Conservation (phyloP, 116 monocot genomes). For the Iris pallida region DNA sequence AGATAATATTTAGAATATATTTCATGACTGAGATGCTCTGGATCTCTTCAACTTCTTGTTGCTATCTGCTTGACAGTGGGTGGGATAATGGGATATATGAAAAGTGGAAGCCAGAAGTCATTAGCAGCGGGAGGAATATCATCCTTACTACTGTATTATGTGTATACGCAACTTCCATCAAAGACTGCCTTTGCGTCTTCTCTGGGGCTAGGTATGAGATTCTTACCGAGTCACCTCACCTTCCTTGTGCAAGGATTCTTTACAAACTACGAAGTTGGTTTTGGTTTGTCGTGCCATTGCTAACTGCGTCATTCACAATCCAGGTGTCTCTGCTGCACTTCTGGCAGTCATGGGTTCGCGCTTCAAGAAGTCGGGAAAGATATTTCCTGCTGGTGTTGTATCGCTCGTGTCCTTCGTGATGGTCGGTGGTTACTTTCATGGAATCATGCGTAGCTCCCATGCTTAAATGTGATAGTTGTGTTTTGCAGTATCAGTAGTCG, state of each 20-base stretch:
- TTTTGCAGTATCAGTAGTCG: background rate
- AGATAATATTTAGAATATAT: no score
- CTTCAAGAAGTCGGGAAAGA: constrained; percentile 76
- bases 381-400: constrained; percentile 90
- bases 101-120: constrained; percentile 87
- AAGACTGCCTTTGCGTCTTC: constrained; percentile 77
- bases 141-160: constrained; percentile 57
- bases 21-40: no score
- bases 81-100: constrained; percentile 84
- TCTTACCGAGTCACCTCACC: background rate
- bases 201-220: constrained; percentile 57
- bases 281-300: background rate
- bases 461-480: constrained; percentile 4
- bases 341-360: constrained; percentile 88
- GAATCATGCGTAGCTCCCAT: constrained; percentile 64
- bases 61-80: constrained; percentile 43
- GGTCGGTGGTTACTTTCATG: constrained; percentile 77
- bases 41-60: no score
- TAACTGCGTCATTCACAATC: background rate
- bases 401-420: constrained; percentile 69
- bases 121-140: constrained; percentile 72
- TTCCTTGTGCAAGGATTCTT: no score
- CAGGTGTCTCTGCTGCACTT: constrained; percentile 86
- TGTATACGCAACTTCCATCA: constrained; percentile 75
- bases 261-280: no score